Base-by-base conservation (phyloP, 805 yeast species). In the Sugiyamaella smithiae region DNA sequence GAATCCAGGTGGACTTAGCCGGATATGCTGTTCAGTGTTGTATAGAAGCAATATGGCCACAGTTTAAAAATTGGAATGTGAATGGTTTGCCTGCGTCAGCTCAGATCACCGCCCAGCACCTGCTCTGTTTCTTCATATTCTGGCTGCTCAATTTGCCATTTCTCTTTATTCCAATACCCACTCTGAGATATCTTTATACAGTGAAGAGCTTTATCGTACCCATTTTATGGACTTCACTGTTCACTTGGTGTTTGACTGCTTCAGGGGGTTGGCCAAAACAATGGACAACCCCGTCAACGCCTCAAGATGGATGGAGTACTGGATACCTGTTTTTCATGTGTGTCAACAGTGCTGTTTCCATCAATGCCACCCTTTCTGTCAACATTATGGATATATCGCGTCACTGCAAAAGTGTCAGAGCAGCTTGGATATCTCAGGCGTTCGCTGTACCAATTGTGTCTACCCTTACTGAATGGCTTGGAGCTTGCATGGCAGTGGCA, bases 1-100 rank as follows among this genome's bases (percentile, higher is more conserved):
- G 93, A 23, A 91, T 87, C 24, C 96, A 88, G 63, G 75, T 85
- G 19, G 84, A 88, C 74, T 76, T 90, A 49, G 93, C 95, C 47
- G 95, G 91, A 26, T 79, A 88, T 53, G 85, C 95, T 69, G 81
- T 89, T 12, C 78, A 82, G 52, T 67, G 85, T 46, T 85, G 88
- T 91, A 70, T 89, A 49, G 71, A 78, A 54, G 72, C 95, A 1
- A 81, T 89, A 36, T 89, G 85, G 70, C 88, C 77, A 23, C 54
- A 56, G 20, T 62, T 63, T 36, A 58, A 55, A 2, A 52, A 66
- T 36, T 57, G 63, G 52, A 57, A 51, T 14, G 9, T 48, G 45
- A 76, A 88, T 63, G 77, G 75, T 14, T 77, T 84, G 43, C 69
- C 73, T 35, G 50, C 53, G 38, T 68, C 63, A 44, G 59, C 64